phyloP scores from a whole-genome alignment of 169 alveolate species.

The Plasmodium inui region DNA sequence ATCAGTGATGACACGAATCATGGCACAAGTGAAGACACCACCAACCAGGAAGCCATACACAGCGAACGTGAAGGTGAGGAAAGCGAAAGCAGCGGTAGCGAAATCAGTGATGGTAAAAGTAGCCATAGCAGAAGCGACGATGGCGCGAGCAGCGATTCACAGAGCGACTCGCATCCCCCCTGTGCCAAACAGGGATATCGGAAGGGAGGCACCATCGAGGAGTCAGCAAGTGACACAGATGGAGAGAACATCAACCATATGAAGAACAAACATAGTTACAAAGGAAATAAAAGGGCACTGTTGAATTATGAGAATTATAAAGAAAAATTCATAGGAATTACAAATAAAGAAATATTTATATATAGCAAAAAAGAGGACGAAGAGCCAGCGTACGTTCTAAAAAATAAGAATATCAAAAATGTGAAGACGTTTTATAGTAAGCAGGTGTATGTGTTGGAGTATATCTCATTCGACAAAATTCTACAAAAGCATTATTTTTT shows the following conservation, averaged over 20 bases:
- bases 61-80: background rate
- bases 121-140: background rate
- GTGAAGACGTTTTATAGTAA: conserved; percentile 34
- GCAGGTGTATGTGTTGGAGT: conserved; percentile 39
- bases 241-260: background rate
- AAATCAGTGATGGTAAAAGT: background rate
- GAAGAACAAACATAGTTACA: conserved; percentile 11
- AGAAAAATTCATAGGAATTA: conserved; percentile 73
- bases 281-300: background rate
- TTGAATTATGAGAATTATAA: conserved; percentile 54
- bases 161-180: background rate
- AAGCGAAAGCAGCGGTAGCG: background rate
- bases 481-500: conserved; percentile 67
- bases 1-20: background rate
- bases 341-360: conserved; percentile 40
- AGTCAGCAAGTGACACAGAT: background rate
- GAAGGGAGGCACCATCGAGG: background rate
- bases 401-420: conserved; percentile 26
- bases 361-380: conserved; percentile 53
- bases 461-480: conserved; percentile 15
- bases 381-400: conserved; percentile 48
- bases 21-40: background rate
- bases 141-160: background rate
- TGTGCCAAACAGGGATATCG: background rate
- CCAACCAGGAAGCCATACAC: background rate